A percentile compares a stretch with the other conserved stretches of the same genome.
These are phyloP conservation scores for Fermentozyma sake DNA, from an alignment of 1,139 yeast species.

Conservation along the genomic window DNA sequence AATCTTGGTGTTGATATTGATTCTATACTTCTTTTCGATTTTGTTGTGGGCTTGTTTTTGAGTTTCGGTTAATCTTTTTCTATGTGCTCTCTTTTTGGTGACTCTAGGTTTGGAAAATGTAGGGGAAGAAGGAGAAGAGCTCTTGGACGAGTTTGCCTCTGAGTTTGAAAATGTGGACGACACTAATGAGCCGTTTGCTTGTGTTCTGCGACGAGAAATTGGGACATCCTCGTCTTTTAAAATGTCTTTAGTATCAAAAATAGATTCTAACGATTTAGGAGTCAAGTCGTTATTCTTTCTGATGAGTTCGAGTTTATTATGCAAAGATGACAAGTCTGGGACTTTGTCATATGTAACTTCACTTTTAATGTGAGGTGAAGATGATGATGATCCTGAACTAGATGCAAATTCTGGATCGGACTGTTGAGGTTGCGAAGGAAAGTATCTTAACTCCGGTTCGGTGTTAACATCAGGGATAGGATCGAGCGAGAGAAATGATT, in stretches of 20 bases:
- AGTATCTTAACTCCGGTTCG: too few relatives aligned
- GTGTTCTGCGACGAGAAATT: too few relatives aligned
- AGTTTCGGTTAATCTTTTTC: constrained; percentile 54
- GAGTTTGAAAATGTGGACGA: too few relatives aligned
- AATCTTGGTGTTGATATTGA: constrained; percentile 68
- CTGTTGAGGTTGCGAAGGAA: too few relatives aligned
- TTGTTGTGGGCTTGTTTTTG: constrained; percentile 72
- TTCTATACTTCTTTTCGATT: constrained; percentile 67
- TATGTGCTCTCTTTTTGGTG: constrained; percentile 42
- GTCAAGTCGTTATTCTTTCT: constrained; percentile 10
- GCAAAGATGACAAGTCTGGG: constrained; percentile 11
- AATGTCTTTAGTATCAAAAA: constrained; percentile 24
- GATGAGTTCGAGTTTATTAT: constrained; percentile 12
- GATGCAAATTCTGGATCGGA: too few relatives aligned
- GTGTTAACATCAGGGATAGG: too few relatives aligned
- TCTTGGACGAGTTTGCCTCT: too few relatives aligned
- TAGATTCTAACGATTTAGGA: constrained; percentile 14
- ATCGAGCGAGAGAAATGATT: too few relatives aligned
- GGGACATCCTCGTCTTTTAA: constrained; percentile 10
- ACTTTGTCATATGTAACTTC: constrained; percentile 4
- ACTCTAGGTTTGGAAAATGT: constrained; percentile 6
- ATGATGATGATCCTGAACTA: too few relatives aligned
- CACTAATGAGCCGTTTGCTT: too few relatives aligned
- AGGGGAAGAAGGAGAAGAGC: background rate
- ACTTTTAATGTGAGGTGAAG: too few relatives aligned